Evolutionary conservation across 2,329 filamentous ascomycete genomes (phyloP).

Genomic region (Chaetomium sp.): DNA sequence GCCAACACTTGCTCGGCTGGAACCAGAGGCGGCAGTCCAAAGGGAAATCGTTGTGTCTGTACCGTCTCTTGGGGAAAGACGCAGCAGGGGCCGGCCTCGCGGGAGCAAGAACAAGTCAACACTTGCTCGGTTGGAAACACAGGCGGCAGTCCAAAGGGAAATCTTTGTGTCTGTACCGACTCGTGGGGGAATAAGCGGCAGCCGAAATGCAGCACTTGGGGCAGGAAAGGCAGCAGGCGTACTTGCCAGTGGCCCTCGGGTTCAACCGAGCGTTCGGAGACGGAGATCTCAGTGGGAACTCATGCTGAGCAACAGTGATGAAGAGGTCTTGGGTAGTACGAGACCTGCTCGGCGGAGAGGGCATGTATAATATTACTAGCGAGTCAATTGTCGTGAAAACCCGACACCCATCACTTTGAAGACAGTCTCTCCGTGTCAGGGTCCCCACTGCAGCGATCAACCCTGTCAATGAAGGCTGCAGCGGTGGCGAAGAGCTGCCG

Average conservation of each 20-base stretch:
- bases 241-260: not conserved
- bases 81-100: too few relatives aligned
- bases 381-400: not conserved
- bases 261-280: not conserved
- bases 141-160: too few relatives aligned
- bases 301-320: not conserved
- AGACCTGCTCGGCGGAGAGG: not conserved
- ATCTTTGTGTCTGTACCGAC: too few relatives aligned
- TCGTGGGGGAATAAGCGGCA: not conserved
- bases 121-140: too few relatives aligned
- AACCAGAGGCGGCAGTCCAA: too few relatives aligned
- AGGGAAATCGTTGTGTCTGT: too few relatives aligned
- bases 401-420: not conserved
- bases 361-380: not conserved
- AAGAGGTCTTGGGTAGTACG: not conserved
- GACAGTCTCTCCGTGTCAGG: too few relatives aligned
- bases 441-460: too few relatives aligned
- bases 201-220: not conserved
- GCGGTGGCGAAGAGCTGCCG: not conserved
- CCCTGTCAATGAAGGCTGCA: too few relatives aligned
- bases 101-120: too few relatives aligned
- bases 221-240: not conserved
- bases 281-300: conserved; percentile 2
- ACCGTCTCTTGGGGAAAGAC: too few relatives aligned
- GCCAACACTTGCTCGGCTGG: too few relatives aligned